These are phyloP conservation scores for Aspergillus sp. DNA, from an alignment of 2,329 filamentous ascomycete species.

Conservation along the genomic window DNA sequence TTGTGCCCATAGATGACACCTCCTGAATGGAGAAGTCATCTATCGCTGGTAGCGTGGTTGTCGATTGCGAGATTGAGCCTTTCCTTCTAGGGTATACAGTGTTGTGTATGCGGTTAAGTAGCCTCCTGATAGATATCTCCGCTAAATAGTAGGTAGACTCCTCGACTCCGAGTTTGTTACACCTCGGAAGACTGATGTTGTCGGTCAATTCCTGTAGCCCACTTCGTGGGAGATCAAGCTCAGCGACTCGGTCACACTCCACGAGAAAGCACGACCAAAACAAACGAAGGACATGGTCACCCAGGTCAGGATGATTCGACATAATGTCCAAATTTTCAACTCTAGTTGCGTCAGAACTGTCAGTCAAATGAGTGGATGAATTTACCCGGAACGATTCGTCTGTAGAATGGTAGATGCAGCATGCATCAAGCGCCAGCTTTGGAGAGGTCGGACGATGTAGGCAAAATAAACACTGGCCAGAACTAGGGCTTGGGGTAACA, in stretches of 20 bases:
- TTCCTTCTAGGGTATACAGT: neutral
- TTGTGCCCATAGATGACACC: neutral
- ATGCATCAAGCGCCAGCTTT: neutral
- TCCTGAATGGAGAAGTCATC: neutral
- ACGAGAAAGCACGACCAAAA: slow-evolving; percentile 2
- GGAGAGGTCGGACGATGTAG: neutral
- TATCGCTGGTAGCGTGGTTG: neutral
- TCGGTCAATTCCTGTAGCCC: neutral
- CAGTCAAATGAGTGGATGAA: neutral
- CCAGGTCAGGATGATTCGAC: too few species aligned
- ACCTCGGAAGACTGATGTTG: neutral
- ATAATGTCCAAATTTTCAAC: too few species aligned
- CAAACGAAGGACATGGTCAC: neutral
- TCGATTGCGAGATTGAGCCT: neutral
- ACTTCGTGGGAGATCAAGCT: slow-evolving; percentile 1
- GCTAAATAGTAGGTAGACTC: neutral
- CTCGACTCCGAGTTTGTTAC: neutral
- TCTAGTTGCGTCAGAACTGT: too few species aligned
- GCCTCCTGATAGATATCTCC: neutral
- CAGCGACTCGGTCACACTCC: neutral
- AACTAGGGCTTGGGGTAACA: neutral
- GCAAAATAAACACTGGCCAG: slow-evolving; percentile 1
- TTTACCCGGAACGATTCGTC: neutral
- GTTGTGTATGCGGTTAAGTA: slow-evolving; percentile 1
- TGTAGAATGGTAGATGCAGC: neutral